Evolutionary conservation across 139 green algal genomes (phyloP).

Genomic region (Chlamydomonas sphaeroides): DNA sequence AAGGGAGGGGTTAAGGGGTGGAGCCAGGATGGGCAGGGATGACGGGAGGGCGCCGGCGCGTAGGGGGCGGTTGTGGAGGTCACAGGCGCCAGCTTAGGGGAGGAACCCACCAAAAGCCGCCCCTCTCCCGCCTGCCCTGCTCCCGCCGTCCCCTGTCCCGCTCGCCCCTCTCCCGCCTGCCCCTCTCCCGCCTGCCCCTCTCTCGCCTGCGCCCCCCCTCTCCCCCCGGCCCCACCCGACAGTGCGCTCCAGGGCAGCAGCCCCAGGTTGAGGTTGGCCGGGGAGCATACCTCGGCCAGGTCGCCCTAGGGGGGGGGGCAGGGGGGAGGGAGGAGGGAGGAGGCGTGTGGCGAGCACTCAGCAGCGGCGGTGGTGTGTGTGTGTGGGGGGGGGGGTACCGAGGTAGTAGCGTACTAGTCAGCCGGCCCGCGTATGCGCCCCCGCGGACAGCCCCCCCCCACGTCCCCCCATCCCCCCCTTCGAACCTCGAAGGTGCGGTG

Average conservation of each 20-base stretch:
- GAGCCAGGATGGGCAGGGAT: too few species aligned
- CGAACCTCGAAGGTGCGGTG: constrained; percentile 56
- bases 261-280: constrained; percentile 59
- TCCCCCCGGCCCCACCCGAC: constrained; percentile 20
- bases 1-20: background rate
- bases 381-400: too few species aligned
- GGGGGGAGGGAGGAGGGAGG: background rate
- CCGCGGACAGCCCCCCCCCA: background rate
- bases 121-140: background rate
- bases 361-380: too few species aligned
- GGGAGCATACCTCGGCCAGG: constrained; percentile 70
- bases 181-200: background rate
- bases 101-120: too few species aligned
- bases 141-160: background rate
- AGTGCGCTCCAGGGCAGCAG: constrained; percentile 68
- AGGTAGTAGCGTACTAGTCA: too few species aligned
- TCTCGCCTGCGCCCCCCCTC: background rate
- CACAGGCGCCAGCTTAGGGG: background rate
- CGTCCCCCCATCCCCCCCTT: background rate
- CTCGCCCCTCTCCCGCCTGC: background rate
- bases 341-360: background rate
- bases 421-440: background rate
- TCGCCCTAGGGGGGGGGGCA: constrained; percentile 47
- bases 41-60: background rate
- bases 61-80: background rate